Base-by-base conservation (phyloP, 257 asterid genomes). In the Cordia subcordata region DNA sequence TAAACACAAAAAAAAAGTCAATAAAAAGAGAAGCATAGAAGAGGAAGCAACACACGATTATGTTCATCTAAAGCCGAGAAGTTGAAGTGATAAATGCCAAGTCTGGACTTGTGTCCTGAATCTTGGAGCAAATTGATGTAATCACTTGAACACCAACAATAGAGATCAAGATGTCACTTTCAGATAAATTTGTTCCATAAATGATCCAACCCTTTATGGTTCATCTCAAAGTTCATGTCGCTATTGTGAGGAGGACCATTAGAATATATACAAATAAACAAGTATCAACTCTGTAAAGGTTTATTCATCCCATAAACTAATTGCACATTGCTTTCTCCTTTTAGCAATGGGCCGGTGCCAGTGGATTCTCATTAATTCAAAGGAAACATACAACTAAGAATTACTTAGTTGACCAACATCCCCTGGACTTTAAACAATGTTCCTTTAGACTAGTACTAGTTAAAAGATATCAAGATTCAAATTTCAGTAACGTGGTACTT, bases 401-500 rank as follows among this genome's bases (percentile, higher is more conserved):
- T 27, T 27, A 27, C 35, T 27, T 27, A 27, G 6, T 45, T 55
- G 54, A 44, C 53, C 17, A 62, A 45, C 55, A 66, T 44, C 56
- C 27, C 44, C 53, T 58, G 27, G 27, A 58, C 16, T 49, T 52
- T 16, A 66, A 27, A 40, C 32, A 53, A 52, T 37, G 56, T 17
- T 47, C 35, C 40, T 21, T 37, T 16, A 53, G 42, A 19, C 38
- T 22, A 21, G 17, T 21, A 22, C 11, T 13, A 18, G 52, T 39
- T 18, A 53, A 23, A 49, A 23, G 8, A 33, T 21, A 55, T 27
- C 27, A 68, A 19, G 57, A 37, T 49, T 52, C 53, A 52, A 56
- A 55, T 40, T 46, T 10, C 32, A 49, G 57, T 47, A 50, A 81
- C 15, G 4, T 42, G 12, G 17, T 22, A 53, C 96, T 88, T 78